Evolutionary conservation across 805 yeast genomes (phyloP).

Genomic region (Ogataea nitratoaversa): DNA sequence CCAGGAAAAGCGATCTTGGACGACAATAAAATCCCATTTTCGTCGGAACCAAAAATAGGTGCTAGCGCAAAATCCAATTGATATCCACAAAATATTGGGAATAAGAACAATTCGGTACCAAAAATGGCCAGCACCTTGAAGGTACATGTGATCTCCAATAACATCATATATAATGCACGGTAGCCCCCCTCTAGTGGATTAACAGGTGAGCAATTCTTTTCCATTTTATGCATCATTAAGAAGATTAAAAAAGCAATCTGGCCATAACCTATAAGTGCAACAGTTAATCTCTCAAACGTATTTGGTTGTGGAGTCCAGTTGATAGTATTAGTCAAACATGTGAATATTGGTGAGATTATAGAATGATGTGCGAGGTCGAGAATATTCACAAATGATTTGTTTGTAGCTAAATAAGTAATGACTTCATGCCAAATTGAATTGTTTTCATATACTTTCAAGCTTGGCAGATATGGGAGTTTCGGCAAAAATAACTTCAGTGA

Average conservation of each 20-base stretch:
- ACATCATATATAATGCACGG: conserved; percentile 46
- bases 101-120: conserved; percentile 72
- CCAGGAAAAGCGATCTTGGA: conserved; percentile 1
- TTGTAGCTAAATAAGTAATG: background rate
- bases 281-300: conserved; percentile 14
- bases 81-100: conserved; percentile 84
- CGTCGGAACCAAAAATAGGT: conserved; percentile 42
- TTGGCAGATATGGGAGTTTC: background rate
- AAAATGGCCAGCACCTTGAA: conserved; percentile 73
- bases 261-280: conserved; percentile 19
- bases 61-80: conserved; percentile 65
- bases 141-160: conserved; percentile 57
- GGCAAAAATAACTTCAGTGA: background rate
- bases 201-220: conserved; percentile 27
- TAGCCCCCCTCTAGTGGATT: conserved; percentile 48
- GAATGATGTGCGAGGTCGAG: background rate
- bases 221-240: conserved; percentile 22
- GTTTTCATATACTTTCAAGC: background rate
- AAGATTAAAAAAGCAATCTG: conserved; percentile 7
- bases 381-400: background rate
- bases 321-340: conserved; percentile 13
- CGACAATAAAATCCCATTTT: conserved; percentile 7
- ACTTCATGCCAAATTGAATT: background rate
- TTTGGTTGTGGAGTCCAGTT: conserved; percentile 21
- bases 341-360: conserved; percentile 5